Evolutionary conservation across 179 eudicot genomes (phyloP).

Genomic region (Silene coronaria): DNA sequence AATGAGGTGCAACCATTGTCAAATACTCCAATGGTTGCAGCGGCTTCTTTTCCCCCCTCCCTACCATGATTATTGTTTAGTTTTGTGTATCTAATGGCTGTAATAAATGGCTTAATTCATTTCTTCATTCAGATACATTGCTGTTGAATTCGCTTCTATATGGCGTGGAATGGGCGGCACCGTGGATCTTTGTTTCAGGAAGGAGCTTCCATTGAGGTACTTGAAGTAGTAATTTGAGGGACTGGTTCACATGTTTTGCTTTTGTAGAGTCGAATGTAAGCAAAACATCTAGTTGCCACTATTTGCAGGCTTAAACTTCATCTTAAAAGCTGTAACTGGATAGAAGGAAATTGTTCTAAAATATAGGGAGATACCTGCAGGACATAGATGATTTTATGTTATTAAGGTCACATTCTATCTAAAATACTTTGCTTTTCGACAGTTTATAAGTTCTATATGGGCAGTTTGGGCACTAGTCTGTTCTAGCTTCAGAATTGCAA

Average conservation of each 20-base stretch:
- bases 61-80: neutral
- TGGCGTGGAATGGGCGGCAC: conserved; percentile 97
- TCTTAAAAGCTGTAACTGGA: neutral
- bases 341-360: neutral
- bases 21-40: neutral
- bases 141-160: conserved; percentile 99
- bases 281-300: neutral
- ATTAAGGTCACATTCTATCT: neutral
- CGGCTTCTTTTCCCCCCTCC: neutral
- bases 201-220: conserved; percentile 93
- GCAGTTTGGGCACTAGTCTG: no score
- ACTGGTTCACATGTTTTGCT: neutral
- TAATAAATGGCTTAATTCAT: neutral
- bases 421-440: neutral
- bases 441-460: no score
- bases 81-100: neutral
- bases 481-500: no score
- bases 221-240: conserved; percentile 7
- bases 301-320: neutral
- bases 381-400: no score
- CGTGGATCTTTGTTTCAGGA: conserved; percentile 80
- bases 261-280: neutral
- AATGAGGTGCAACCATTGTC: neutral
- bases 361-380: neutral
- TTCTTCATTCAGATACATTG: conserved; percentile 63